A percentile compares a stretch with the other conserved stretches of the same genome.
Conservation (phyloP, 345 rosid species). For the Hirschfeldia incana region DNA sequence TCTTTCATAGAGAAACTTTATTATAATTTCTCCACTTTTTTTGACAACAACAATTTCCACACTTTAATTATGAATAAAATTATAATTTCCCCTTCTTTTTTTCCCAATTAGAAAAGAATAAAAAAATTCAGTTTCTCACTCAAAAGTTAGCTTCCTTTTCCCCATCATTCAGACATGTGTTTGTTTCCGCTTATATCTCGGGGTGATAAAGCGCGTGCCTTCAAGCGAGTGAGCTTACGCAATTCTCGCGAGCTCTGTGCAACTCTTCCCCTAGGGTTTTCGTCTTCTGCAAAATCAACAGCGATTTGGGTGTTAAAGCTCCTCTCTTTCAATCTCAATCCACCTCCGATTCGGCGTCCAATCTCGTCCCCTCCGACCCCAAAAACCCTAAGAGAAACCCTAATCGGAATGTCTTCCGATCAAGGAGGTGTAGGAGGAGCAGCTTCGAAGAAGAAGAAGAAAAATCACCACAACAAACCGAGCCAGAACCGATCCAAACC, state of each 20-base stretch:
- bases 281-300: conserved; percentile 12
- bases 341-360: not conserved
- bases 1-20: not conserved
- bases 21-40: too few relatives aligned
- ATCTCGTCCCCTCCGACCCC: not conserved
- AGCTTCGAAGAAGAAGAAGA: conserved; percentile 35
- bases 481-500: conserved; percentile 34
- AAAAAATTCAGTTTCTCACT: not conserved
- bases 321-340: conserved; percentile 7
- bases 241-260: not conserved
- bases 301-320: not conserved
- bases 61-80: not conserved
- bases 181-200: not conserved
- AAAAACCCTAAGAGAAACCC: conserved; percentile 20
- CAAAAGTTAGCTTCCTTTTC: not conserved
- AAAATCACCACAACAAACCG: conserved; percentile 11
- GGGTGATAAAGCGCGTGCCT: conserved; percentile 2
- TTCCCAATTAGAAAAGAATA: not conserved
- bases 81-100: not conserved
- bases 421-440: conserved; percentile 27
- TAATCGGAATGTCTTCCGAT: conserved; percentile 31
- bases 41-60: too few relatives aligned
- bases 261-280: conserved; percentile 26
- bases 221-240: not conserved
- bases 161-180: not conserved